A percentile compares a stretch with the other conserved stretches of the same genome.
These are phyloP conservation scores for Sporothrix mexicana DNA, from an alignment of 2,329 filamentous ascomycete genomes.

Conservation along the genomic window DNA sequence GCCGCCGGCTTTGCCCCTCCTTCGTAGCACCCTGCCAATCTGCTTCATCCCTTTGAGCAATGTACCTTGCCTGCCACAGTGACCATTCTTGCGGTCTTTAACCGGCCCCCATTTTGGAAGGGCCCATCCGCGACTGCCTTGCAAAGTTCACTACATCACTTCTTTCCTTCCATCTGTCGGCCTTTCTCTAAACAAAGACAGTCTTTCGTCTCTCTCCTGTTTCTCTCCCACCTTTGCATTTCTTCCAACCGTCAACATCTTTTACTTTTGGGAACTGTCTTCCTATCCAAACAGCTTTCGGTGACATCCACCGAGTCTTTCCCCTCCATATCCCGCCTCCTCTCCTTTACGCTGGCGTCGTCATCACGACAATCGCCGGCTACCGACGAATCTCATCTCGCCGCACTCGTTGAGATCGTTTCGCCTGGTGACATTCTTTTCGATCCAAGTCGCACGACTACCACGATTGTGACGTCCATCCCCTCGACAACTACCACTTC, in stretches of 20 bases:
- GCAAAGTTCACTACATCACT: not conserved
- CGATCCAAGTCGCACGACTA: slow-evolving; percentile 41
- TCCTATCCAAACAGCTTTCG: not conserved
- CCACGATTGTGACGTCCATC: slow-evolving; percentile 39
- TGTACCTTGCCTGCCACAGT: not conserved
- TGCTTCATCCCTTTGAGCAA: not conserved
- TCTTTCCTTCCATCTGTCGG: not conserved
- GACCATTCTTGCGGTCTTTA: slow-evolving; percentile 4
- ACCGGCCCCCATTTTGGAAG: slow-evolving; percentile 1
- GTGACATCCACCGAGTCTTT: not conserved
- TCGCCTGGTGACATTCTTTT: slow-evolving; percentile 52
- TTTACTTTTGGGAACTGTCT: not conserved
- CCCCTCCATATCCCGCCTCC: not conserved
- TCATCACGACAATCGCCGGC: slow-evolving; percentile 35
- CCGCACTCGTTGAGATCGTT: slow-evolving; percentile 39
- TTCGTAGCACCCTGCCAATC: slow-evolving; percentile 18
- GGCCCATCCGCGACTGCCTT: not conserved
- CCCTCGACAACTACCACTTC: slow-evolving; percentile 10
- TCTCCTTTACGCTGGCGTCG: slow-evolving; percentile 38
- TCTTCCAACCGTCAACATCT: not conserved
- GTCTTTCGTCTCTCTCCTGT: not conserved
- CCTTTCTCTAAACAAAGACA: not conserved
- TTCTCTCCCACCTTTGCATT: not conserved
- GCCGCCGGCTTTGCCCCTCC: slow-evolving; percentile 14
- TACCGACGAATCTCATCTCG: slow-evolving; percentile 35